Percentiles rank a stretch among this genome's conserved stretches.
These are phyloP conservation scores for Trichosporon inkin DNA, from an alignment of 1,284 basidiomycete species.

Conservation along the genomic window DNA sequence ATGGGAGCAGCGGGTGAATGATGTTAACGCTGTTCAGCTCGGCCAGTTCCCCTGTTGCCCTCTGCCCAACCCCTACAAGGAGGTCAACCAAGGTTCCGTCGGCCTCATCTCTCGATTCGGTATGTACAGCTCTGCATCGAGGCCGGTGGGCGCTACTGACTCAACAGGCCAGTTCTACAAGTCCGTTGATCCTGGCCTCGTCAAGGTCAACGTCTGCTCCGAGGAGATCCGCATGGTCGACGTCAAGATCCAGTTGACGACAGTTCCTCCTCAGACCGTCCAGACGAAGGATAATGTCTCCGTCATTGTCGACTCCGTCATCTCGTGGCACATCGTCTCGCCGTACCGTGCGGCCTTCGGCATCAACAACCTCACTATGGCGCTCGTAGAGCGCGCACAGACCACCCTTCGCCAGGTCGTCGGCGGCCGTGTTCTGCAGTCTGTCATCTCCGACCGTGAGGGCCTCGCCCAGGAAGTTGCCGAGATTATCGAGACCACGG, in stretches of 20 bases:
- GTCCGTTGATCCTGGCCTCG: slow-evolving; percentile 86
- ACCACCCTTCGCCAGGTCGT: slow-evolving; percentile 94
- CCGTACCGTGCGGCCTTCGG: slow-evolving; percentile 86
- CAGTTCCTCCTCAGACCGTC: slow-evolving; percentile 76
- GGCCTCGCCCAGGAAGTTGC: slow-evolving; percentile 94
- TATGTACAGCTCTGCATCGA: slow-evolving; percentile 70
- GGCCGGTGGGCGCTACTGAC: background rate
- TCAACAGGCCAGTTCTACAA: slow-evolving; percentile 50
- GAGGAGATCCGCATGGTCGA: slow-evolving; percentile 75
- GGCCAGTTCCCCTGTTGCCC: slow-evolving; percentile 88
- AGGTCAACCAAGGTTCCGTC: slow-evolving; percentile 71
- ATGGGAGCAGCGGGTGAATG: no score
- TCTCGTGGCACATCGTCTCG: slow-evolving; percentile 76
- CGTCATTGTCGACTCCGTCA: slow-evolving; percentile 60
- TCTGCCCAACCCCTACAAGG: slow-evolving; percentile 55
- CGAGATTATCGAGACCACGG: slow-evolving; percentile 67
- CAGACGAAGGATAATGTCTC: slow-evolving; percentile 66
- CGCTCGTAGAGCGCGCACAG: slow-evolving; percentile 87
- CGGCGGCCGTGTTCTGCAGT: slow-evolving; percentile 67
- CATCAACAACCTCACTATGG: slow-evolving; percentile 79
- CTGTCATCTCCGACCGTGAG: slow-evolving; percentile 71
- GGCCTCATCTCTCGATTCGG: slow-evolving; percentile 84
- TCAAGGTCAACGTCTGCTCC: slow-evolving; percentile 87
- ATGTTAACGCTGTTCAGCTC: slow-evolving; percentile 22
- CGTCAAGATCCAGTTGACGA: slow-evolving; percentile 87